These are phyloP conservation scores for Orbilia oligospora DNA, from an alignment of 2,329 filamentous ascomycete species.

Conservation along the genomic window DNA sequence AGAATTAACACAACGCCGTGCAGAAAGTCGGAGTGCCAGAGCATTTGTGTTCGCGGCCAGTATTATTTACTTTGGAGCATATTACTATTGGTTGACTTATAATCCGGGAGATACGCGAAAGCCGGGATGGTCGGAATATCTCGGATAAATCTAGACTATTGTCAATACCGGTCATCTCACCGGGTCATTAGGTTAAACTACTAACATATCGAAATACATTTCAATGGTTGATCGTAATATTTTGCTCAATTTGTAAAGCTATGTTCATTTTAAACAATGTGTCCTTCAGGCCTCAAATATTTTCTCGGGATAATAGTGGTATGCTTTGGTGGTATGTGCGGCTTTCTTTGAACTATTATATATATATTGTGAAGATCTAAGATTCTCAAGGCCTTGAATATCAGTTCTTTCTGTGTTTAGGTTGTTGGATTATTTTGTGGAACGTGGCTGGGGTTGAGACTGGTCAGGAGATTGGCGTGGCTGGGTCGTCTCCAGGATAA, in stretches of 20 bases:
- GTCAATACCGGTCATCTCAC: too few species aligned
- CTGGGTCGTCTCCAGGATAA: not conserved
- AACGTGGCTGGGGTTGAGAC: not conserved
- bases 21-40: not conserved
- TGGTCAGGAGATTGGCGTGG: slow-evolving; percentile 3
- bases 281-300: not conserved
- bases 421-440: slow-evolving; percentile 19
- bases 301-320: not conserved
- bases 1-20: not conserved
- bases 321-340: not conserved
- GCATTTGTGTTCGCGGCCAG: not conserved
- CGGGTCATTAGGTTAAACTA: too few species aligned
- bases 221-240: too few species aligned
- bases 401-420: slow-evolving; percentile 3
- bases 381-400: not conserved
- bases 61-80: not conserved
- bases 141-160: not conserved
- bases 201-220: too few species aligned
- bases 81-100: slow-evolving; percentile 6
- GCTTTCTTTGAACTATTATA: not conserved
- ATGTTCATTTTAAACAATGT: too few species aligned
- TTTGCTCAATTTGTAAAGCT: too few species aligned
- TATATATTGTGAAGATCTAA: too few species aligned
- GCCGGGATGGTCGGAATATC: not conserved
- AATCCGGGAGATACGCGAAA: not conserved